Evolutionary conservation across 2,329 filamentous ascomycete species (phyloP).

Genomic region (Diaporthe australafricana): DNA sequence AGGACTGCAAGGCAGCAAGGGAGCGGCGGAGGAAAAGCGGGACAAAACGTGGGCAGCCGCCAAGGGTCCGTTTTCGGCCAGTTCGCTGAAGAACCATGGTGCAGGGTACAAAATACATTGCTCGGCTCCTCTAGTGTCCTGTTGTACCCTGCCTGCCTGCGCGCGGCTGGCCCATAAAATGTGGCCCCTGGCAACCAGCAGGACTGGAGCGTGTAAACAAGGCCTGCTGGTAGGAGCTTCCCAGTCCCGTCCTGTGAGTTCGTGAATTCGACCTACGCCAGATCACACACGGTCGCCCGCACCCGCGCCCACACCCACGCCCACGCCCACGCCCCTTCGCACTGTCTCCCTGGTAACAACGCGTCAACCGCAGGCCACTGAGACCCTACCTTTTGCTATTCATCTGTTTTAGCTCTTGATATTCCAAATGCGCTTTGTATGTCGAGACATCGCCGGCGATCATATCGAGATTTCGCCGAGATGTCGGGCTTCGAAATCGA

Average conservation of each 20-base stretch:
- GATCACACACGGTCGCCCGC: not conserved
- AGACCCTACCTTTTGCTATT: not conserved
- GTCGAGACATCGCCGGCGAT: conserved; percentile 38
- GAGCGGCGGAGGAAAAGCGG: conserved; percentile 12
- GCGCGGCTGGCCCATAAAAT: conserved; percentile 19
- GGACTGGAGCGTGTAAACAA: conserved; percentile 17
- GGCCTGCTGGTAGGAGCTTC: conserved; percentile 5
- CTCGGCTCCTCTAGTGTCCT: no score
- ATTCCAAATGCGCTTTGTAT: conserved; percentile 37
- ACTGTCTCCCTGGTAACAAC: conserved; percentile 22
- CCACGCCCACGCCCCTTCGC: conserved; percentile 7
- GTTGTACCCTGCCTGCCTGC: not conserved
- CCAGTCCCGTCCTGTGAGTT: conserved; percentile 13
- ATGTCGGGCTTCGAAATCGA: conserved; percentile 43
- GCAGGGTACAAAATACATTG: no score
- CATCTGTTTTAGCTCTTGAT: not conserved
- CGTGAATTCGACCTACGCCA: conserved; percentile 6
- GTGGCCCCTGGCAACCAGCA: conserved; percentile 24
- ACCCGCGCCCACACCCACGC: conserved; percentile 4
- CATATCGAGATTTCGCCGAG: conserved; percentile 38
- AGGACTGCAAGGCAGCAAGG: not conserved
- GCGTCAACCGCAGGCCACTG: conserved; percentile 2
- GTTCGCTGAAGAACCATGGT: not conserved
- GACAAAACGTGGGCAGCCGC: conserved; percentile 21
- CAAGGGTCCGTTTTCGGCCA: not conserved